These are phyloP conservation scores for Teratosphaeriaceae sp. DNA, from an alignment of 2,329 filamentous ascomycete species.

Conservation along the genomic window DNA sequence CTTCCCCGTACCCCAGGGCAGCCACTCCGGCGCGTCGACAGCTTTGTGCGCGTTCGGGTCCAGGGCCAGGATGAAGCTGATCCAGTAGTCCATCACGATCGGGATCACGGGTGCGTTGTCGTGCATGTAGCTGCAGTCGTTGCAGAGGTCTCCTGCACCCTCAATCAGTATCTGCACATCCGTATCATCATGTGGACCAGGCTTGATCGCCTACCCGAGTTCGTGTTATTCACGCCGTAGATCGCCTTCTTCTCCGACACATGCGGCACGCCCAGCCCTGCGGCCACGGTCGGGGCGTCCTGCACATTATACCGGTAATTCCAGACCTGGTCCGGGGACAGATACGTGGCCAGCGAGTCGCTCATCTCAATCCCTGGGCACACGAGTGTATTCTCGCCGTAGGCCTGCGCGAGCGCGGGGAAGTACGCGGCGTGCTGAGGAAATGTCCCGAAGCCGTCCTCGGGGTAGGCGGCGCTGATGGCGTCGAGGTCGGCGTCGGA, in stretches of 20 bases:
- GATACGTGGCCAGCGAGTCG: constrained; percentile 2
- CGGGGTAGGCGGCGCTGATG: constrained; percentile 11
- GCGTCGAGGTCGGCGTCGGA: constrained; percentile 11
- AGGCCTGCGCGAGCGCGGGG: constrained; percentile 1
- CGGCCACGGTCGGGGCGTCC: constrained; percentile 27
- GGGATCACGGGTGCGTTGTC: constrained; percentile 29
- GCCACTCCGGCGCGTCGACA: constrained; percentile 24
- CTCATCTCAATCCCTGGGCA: constrained; percentile 7
- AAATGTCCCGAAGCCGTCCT: constrained; percentile 3
- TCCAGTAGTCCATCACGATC: constrained; percentile 37
- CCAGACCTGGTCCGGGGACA: constrained; percentile 29
- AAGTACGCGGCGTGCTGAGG: constrained; percentile 6
- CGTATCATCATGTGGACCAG: no score
- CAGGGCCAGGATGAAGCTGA: constrained; percentile 37
- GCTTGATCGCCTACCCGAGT: constrained; percentile 1
- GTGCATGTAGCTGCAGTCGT: constrained; percentile 16
- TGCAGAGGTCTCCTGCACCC: constrained; percentile 26
- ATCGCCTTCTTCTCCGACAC: constrained; percentile 15
- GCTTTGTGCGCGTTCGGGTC: constrained; percentile 34
- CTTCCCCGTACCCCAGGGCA: constrained; percentile 7
- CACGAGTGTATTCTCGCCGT: constrained; percentile 7
- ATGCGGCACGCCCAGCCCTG: constrained; percentile 32
- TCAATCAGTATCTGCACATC: no score
- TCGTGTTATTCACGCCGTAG: constrained; percentile 14
- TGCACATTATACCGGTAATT: constrained; percentile 45